Percentiles rank a stretch among this genome's conserved stretches.
These are phyloP conservation scores for Ephemerocybe angulata DNA, from an alignment of 768 basidiomycete genomes.

Conservation along the genomic window DNA sequence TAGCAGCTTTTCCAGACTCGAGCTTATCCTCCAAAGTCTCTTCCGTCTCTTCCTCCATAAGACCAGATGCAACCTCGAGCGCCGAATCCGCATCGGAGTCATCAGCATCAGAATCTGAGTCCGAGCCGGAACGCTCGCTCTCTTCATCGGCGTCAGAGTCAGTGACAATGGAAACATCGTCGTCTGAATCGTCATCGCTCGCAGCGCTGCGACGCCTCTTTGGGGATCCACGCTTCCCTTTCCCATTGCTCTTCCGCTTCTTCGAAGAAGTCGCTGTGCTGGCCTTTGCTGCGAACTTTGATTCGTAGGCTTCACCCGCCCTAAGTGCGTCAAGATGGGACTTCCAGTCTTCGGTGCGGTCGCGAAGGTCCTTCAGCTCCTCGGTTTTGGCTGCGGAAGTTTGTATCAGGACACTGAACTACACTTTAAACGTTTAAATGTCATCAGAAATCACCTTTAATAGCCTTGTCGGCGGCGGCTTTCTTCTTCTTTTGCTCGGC, in stretches of 20 bases:
- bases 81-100: slow-evolving; percentile 17
- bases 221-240: slow-evolving; percentile 37
- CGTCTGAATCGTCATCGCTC: slow-evolving; percentile 29
- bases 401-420: slow-evolving; percentile 24
- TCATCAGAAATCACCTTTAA: slow-evolving; percentile 36
- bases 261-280: slow-evolving; percentile 17
- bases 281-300: slow-evolving; percentile 35
- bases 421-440: not conserved
- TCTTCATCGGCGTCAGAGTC: not conserved
- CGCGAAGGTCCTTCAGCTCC: slow-evolving; percentile 37
- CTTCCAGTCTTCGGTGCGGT: slow-evolving; percentile 35
- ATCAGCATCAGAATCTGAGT: slow-evolving; percentile 26
- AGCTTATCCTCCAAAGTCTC: slow-evolving; percentile 46
- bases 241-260: slow-evolving; percentile 48
- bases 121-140: slow-evolving; percentile 2
- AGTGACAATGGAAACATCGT: slow-evolving; percentile 22
- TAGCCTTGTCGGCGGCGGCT: slow-evolving; percentile 29
- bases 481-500: slow-evolving; percentile 41
- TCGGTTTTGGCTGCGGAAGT: slow-evolving; percentile 23
- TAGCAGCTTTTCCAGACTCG: slow-evolving; percentile 33
- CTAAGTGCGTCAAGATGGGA: slow-evolving; percentile 46
- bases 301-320: slow-evolving; percentile 40
- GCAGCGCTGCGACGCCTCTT: slow-evolving; percentile 39
- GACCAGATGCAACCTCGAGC: slow-evolving; percentile 22
- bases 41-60: slow-evolving; percentile 35